A percentile compares a stretch with the other conserved stretches of the same genome.
These are phyloP conservation scores for Mycena maculata DNA, from an alignment of 768 basidiomycete species.

Conservation along the genomic window DNA sequence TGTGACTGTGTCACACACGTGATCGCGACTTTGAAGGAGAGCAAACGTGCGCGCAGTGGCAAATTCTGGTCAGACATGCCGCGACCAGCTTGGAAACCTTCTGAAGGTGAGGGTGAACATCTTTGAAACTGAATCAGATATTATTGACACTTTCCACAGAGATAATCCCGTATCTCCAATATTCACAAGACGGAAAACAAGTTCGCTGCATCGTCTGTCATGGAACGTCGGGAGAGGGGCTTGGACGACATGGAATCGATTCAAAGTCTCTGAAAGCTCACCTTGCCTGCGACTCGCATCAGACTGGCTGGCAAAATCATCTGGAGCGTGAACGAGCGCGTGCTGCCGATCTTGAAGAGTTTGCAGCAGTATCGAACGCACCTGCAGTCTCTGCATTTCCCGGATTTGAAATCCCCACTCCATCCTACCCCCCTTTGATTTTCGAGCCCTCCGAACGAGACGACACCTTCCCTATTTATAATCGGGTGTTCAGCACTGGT, in stretches of 20 bases:
- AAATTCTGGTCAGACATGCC: background rate
- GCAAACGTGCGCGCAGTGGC: background rate
- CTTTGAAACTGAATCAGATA: background rate
- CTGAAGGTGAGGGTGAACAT: background rate
- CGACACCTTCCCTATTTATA: background rate
- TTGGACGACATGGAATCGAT: conserved; percentile 2
- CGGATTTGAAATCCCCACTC: background rate
- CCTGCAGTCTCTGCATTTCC: background rate
- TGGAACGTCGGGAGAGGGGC: background rate
- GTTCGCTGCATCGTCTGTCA: conserved; percentile 4
- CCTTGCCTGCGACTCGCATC: background rate
- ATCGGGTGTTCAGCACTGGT: background rate
- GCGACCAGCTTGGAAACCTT: background rate
- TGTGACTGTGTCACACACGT: background rate
- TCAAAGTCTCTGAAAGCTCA: background rate
- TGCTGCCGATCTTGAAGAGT: background rate
- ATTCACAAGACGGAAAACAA: background rate
- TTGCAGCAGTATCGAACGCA: background rate
- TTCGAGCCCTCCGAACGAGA: background rate
- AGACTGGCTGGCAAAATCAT: background rate
- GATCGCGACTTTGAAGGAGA: conserved; percentile 3
- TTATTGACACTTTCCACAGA: background rate
- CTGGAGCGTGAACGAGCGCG: background rate
- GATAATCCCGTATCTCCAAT: background rate
- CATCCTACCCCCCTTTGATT: background rate